Evolutionary conservation across 768 basidiomycete genomes (phyloP).

Genomic region (Filobasidium floriforme): DNA sequence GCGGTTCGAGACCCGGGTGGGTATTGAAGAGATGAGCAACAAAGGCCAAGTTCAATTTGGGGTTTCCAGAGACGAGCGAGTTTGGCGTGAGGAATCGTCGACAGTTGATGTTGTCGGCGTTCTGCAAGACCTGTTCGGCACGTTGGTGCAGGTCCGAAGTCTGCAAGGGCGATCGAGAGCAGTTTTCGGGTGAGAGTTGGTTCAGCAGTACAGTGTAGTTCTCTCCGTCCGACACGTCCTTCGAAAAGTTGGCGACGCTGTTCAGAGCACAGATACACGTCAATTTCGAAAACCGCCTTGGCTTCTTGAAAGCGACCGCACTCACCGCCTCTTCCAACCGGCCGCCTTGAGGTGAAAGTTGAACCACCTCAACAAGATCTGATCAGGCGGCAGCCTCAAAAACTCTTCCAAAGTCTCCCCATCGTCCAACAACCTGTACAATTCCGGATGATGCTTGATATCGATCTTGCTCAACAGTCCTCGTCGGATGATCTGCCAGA

Average conservation of each 20-base stretch:
- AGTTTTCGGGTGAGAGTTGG: conserved; percentile 89
- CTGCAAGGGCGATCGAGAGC: conserved; percentile 82
- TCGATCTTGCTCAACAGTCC: conserved; percentile 91
- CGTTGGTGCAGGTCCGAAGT: conserved; percentile 72
- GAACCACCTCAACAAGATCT: conserved; percentile 97
- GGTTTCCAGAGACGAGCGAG: conserved; percentile 86
- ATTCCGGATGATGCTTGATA: conserved; percentile 94
- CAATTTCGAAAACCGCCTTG: not conserved
- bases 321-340: conserved; percentile 74
- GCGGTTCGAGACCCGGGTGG: conserved; percentile 83
- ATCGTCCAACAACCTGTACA: conserved; percentile 92
- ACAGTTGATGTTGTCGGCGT: conserved; percentile 87
- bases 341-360: conserved; percentile 97
- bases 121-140: conserved; percentile 85
- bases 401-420: conserved; percentile 96
- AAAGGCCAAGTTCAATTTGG: conserved; percentile 86
- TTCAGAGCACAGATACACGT: not conserved
- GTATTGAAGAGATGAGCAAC: conserved; percentile 99
- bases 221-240: conserved; percentile 93
- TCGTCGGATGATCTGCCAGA: conserved; percentile 96
- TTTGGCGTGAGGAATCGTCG: conserved; percentile 90
- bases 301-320: conserved; percentile 10
- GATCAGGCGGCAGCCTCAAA: conserved; percentile 85
- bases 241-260: conserved; percentile 94
- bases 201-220: conserved; percentile 95